Conservation (phyloP, 257 asterid genomes). For the Ocimum tenuiflorum region DNA sequence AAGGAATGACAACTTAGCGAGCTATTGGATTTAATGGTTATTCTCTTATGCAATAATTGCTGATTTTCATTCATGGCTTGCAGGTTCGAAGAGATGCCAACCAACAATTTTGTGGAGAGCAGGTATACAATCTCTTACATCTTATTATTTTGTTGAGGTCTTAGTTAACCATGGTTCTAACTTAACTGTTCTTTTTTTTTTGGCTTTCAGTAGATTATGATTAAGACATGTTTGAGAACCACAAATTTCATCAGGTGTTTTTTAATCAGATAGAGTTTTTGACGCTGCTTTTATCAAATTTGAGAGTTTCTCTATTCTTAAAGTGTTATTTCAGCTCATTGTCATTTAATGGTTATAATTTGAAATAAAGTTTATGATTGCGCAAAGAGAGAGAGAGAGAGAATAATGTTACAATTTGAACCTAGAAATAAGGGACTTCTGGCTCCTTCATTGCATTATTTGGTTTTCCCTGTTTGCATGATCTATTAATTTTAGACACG, state of each 20-base stretch:
- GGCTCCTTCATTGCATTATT: not conserved
- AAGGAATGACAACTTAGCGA: conserved; percentile 16
- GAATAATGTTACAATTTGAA: not conserved
- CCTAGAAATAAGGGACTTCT: not conserved
- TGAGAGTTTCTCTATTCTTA: not conserved
- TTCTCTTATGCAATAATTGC: conserved; percentile 4
- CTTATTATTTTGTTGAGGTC: not conserved
- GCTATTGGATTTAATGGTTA: not conserved
- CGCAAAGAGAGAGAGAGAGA: not conserved
- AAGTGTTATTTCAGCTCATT: not conserved
- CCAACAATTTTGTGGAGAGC: conserved; percentile 92
- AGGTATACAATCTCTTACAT: conserved; percentile 37
- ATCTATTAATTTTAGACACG: not conserved
- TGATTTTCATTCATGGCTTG: conserved; percentile 17
- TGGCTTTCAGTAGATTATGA: not conserved
- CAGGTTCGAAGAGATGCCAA: conserved; percentile 99
- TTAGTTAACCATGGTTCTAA: conserved; percentile 2
- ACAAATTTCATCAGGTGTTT: not conserved
- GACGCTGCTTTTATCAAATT: not conserved
- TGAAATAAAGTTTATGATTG: not conserved
- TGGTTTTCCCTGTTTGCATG: not conserved
- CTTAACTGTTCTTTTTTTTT: not conserved
- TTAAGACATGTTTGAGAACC: not conserved
- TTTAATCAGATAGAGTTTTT: not conserved
- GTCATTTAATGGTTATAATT: not conserved